Evolutionary conservation across 257 asterid genomes (phyloP).

Genomic region (Misopates orontium): DNA sequence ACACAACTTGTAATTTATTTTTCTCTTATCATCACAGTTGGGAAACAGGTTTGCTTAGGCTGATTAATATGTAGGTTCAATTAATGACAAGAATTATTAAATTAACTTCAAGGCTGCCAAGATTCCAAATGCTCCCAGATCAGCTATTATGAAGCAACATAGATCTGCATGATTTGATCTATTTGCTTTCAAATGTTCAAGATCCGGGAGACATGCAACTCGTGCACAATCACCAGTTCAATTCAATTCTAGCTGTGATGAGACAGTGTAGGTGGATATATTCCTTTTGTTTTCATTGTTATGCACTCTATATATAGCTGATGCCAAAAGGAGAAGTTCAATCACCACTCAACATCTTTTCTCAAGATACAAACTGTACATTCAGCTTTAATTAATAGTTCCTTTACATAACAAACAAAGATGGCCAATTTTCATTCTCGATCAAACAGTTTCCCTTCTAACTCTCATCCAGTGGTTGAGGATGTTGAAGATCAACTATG

Average conservation of each 20-base stretch:
- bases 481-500: conserved; percentile 24
- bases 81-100: not conserved
- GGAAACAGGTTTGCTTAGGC: not conserved
- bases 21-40: too few relatives aligned
- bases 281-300: conserved; percentile 1
- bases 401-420: not conserved
- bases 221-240: not conserved
- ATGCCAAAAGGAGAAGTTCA: not conserved
- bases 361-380: too few relatives aligned
- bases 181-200: not conserved
- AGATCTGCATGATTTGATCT: not conserved
- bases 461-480: conserved; percentile 25
- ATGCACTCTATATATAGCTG: not conserved
- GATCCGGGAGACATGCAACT: not conserved
- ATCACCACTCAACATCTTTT: not conserved
- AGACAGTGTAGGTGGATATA: not conserved
- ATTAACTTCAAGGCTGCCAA: not conserved
- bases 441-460: conserved; percentile 37
- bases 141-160: not conserved
- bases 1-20: too few relatives aligned
- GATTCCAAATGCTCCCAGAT: not conserved
- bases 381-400: not conserved
- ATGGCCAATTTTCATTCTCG: conserved; percentile 23
- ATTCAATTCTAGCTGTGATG: not conserved
- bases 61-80: not conserved